These are phyloP conservation scores for Aurinia saxatilis DNA, from an alignment of 345 rosid species.

Conservation along the genomic window DNA sequence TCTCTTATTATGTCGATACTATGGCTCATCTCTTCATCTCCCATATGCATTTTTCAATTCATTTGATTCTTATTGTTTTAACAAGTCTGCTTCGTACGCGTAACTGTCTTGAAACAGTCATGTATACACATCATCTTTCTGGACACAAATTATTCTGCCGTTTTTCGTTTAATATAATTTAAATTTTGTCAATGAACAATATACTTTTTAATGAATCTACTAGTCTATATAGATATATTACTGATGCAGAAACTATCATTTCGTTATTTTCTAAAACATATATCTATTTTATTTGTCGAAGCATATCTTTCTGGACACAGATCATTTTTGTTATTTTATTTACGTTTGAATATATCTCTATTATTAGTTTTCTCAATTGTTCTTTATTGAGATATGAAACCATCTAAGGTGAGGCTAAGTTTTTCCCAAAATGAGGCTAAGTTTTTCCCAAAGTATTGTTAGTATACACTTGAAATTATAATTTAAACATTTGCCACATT, in stretches of 20 bases:
- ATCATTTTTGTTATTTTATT: not conserved
- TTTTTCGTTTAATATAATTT: not conserved
- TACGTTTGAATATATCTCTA: fast-evolving
- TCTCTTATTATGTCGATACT: slow-evolving; percentile 23
- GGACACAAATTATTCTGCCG: not conserved
- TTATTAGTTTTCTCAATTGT: no score
- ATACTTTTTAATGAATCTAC: no score
- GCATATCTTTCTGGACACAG: not conserved
- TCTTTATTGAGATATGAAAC: no score
- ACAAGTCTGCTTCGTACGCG: fast-evolving
- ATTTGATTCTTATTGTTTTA: not conserved
- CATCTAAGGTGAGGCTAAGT: no score
- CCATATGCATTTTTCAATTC: not conserved
- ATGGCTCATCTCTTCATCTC: not conserved
- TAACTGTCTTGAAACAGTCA: not conserved
- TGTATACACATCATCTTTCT: slow-evolving; percentile 1
- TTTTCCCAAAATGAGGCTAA: no score
- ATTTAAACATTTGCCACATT: no score
- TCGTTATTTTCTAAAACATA: no score
- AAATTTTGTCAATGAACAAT: not conserved
- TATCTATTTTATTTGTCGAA: not conserved
- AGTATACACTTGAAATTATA: no score
- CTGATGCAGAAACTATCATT: no score
- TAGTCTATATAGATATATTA: not conserved
- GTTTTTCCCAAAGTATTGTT: no score